phyloP scores from a whole-genome alignment of 1,284 basidiomycete genomes.

The Vanrija sp. region DNA sequence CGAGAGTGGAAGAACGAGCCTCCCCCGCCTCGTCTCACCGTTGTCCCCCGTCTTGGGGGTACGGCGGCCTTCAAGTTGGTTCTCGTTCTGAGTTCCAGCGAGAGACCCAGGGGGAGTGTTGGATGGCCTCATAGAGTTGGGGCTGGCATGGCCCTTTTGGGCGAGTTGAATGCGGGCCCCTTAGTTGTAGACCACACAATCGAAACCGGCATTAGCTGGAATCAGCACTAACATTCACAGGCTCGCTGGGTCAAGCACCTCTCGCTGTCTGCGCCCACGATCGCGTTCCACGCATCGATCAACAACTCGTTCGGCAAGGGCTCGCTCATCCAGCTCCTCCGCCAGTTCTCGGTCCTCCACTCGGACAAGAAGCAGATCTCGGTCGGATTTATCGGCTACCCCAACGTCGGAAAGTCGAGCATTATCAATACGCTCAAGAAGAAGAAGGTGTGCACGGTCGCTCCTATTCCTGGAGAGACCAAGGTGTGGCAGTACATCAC shows the following conservation, averaged over 20 bases:
- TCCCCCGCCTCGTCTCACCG: constrained; percentile 29
- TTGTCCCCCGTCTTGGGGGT: constrained; percentile 43
- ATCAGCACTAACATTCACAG: constrained; percentile 51
- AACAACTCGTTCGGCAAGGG: constrained; percentile 99
- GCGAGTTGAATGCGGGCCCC: constrained; percentile 39
- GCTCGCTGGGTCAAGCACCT: constrained; percentile 96
- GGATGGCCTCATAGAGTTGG: constrained; percentile 52
- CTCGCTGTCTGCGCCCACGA: constrained; percentile 88
- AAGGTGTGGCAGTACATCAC: constrained; percentile 99
- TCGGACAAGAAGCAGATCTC: constrained; percentile 99
- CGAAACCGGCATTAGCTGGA: constrained; percentile 6
- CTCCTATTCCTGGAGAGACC: constrained; percentile 96
- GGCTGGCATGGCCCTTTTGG: constrained; percentile 29
- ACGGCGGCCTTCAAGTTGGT: constrained; percentile 29
- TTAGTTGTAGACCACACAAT: constrained; percentile 51
- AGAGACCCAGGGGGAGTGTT: constrained; percentile 42
- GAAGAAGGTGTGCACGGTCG: constrained; percentile 95
- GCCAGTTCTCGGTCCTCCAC: constrained; percentile 95
- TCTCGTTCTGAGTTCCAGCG: constrained; percentile 45
- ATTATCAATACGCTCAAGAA: constrained; percentile 99
- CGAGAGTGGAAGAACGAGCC: constrained; percentile 60
- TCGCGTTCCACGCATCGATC: constrained; percentile 97
- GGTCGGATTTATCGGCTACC: constrained; percentile 96
- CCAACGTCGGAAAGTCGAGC: constrained; percentile 95
- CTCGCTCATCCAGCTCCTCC: constrained; percentile 90